Evolutionary conservation across 2,329 filamentous ascomycete genomes (phyloP), one percentile per base, ranked within the genome.

Genomic region (Furcasterigmium furcatum): DNA sequence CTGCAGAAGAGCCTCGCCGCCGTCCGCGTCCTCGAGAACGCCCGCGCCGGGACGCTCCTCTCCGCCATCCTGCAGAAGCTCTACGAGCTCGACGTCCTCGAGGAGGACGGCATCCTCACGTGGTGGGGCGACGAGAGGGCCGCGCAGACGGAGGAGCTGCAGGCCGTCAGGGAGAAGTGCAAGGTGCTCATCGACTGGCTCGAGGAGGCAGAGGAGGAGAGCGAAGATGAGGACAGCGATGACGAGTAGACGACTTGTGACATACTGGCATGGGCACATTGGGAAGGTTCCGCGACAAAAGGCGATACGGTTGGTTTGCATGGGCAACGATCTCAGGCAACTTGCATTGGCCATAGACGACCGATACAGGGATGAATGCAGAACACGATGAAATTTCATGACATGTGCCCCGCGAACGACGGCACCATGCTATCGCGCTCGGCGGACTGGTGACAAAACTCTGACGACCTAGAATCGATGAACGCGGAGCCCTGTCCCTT

Each of bases 91-190:
- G 94, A 97, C 53, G 77, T 95, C 14, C 69, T 96, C 2, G 90
- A 96, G 61, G 90, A 96, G 59, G 91, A 96, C 35, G 91, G 87
- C 0, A 88, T 96, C 54, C 70, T 92, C 57, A 78, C 79, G 40
- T 99, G 94, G 94, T 97, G 91, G 91, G 79, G 74, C 18, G 86
- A 95, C 62, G 75, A 78, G 40, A 65, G 84, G 58, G 85, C 86
- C 6, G 36, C 7, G 13, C 36, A 24, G 20, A 32, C 34, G n/a
- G 32, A 24, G 14, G 22, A 39, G 36, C 81, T 96, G 84, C 67
- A 67, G 48, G 77, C 70, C 41, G 80, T 96, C 14, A 84, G 85
- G 62, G 80, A 79, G 49, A 87, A 87, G 69, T 90, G 88, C 47
- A 76, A 82, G 57, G 82, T 84, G 43, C 80, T 97, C 63, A 84